Evolutionary conservation across 208 protist genomes (phyloP), one percentile per base, ranked within the genome.

Genomic region (Trypanosoma vivax): DNA sequence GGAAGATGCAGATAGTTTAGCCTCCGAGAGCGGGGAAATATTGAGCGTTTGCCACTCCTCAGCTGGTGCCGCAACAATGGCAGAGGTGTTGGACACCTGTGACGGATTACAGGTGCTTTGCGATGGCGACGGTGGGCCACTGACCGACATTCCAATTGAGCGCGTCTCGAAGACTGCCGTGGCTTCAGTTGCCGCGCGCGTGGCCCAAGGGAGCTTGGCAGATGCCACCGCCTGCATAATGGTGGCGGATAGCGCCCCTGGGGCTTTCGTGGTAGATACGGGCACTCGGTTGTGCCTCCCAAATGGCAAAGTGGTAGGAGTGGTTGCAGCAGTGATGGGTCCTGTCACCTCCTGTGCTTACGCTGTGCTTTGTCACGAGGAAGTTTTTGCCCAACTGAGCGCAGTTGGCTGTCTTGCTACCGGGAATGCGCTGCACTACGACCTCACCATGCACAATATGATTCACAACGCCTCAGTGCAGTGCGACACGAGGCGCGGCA

Each of bases 251-350:
- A 63, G 62, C 24, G 33, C 37, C 5, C 27, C 46, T 0, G 73
- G 68, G 18, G 56, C 73, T 14, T 51, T 87, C 0, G 60, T 69
- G 2, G 65, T 93, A 60, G 79, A 89, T 56, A 56, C 58, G 2
- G 81, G 79, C 29, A 90, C 86, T 1, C 68, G 66, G 13, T 40
- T 93, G 9, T 93, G 76, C 47, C 60, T 86, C 1, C n/a, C 47
- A 0, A 70, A 88, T 46, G 86, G 86, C 23, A 50, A 52, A 1
- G 45, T 56, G 1, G 60, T 93, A 2, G 86, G 86, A 23, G 63
- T 53, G 28, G 40, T 90, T 3, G 60, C 65, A 3, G 72, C 79
- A 0, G 48, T 90, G 5, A 59, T 93, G 18, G 86, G 86, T 0
- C 86, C 82, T 0, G 82, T 93, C 0, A 28, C 51, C 16, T 48